phyloP scores from a whole-genome alignment of 2,329 filamentous ascomycete genomes.

The Orbilia quercus region DNA sequence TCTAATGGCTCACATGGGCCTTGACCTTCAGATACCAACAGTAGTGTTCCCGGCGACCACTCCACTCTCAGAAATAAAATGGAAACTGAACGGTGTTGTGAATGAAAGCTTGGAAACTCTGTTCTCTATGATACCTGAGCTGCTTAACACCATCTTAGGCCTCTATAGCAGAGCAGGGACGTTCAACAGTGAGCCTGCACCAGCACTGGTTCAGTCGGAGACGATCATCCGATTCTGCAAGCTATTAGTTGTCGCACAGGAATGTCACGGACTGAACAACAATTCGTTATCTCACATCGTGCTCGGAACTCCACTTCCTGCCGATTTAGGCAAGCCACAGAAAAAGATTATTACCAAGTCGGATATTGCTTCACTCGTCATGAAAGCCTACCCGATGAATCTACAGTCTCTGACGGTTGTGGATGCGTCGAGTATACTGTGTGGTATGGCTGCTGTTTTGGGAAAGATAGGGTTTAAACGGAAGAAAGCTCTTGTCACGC shows the following conservation, averaged over 20 bases:
- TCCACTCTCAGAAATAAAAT: conserved; percentile 67
- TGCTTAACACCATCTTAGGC: conserved; percentile 78
- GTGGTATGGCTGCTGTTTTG: conserved; percentile 87
- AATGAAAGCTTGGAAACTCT: conserved; percentile 65
- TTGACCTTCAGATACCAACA: conserved; percentile 77
- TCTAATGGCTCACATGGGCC: conserved; percentile 82
- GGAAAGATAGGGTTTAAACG: conserved; percentile 81
- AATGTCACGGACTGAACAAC: conserved; percentile 73
- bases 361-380: conserved; percentile 68
- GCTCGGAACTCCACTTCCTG: conserved; percentile 70
- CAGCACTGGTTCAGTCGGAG: conserved; percentile 77
- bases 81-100: conserved; percentile 60
- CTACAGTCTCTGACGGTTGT: conserved; percentile 76
- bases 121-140: conserved; percentile 73
- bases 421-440: conserved; percentile 81
- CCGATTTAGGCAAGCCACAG: conserved; percentile 44
- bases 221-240: conserved; percentile 78
- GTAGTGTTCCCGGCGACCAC: conserved; percentile 62
- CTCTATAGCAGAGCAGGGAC: conserved; percentile 76
- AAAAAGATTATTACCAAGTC: conserved; percentile 55
- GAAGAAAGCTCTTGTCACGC: conserved; percentile 90
- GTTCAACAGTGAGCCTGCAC: conserved; percentile 74
- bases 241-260: conserved; percentile 74
- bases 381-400: conserved; percentile 64
- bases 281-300: conserved; percentile 74